Conservation (phyloP, 202 grass and related monocot species). For the Zoysia matrella region DNA sequence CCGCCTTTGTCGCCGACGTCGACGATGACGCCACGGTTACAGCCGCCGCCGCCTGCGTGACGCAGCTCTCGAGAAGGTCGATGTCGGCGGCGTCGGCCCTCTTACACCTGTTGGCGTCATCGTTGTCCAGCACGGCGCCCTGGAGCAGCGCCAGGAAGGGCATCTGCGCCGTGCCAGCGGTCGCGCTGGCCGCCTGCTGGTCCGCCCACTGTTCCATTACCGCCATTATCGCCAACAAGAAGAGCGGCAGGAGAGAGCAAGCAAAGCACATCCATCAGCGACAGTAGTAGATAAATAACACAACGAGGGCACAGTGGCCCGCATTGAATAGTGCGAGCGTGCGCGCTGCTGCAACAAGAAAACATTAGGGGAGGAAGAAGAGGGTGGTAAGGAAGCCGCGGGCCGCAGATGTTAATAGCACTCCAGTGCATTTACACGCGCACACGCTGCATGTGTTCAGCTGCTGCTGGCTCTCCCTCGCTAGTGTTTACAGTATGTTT, state of each 20-base stretch:
- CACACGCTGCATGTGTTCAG: no score
- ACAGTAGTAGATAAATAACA: neutral
- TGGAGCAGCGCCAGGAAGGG: conserved; percentile 84
- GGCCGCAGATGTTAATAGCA: no score
- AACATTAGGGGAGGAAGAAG: no score
- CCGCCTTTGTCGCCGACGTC: conserved; percentile 2
- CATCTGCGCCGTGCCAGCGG: conserved; percentile 43
- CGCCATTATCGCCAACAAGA: conserved; percentile 36
- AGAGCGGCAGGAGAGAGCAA: neutral
- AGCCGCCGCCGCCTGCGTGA: conserved; percentile 55
- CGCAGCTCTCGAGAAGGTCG: conserved; percentile 86
- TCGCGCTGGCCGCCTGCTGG: conserved; percentile 26
- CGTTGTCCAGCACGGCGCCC: conserved; percentile 30
- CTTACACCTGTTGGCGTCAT: conserved; percentile 27
- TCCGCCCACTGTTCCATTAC: conserved; percentile 58
- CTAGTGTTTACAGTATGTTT: no score
- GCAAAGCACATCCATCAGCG: conserved; percentile 34
- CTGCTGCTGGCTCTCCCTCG: no score
- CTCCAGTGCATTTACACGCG: no score
- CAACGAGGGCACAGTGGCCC: no score
- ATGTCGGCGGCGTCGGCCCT: conserved; percentile 40
- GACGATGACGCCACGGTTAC: neutral
- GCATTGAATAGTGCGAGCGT: conserved; percentile 46
- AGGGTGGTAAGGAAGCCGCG: no score
- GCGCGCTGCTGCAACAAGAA: no score